Base-by-base conservation (phyloP, 2,329 filamentous ascomycete genomes). In the Penicillium palitans region DNA sequence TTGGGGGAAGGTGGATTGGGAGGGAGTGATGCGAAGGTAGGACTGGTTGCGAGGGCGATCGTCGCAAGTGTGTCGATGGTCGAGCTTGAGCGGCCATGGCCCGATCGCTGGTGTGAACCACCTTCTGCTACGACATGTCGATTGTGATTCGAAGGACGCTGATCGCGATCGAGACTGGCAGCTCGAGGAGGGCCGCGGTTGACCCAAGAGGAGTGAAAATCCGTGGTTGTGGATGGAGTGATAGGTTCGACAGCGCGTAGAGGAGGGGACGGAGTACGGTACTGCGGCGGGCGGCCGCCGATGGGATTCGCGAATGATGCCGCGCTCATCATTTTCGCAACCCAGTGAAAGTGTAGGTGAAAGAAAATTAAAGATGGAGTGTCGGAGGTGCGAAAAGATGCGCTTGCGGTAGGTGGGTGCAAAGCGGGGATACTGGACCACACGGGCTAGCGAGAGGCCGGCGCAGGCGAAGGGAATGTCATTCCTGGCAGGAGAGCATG, bases 1-100 rank as follows among this genome's bases (percentile, higher is more conserved):
- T 66, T 58, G 45, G 68, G 70, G 51, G 68, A 70, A 19, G 72
- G 66, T 39, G 68, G 69, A 45, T 70, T 68, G 58, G 73, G 72
- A 37, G 70, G 60, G 27, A 74, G 65, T 48, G 72, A 71, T 56
- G 72, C 65, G 58, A 79, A 77, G 33, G 75, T 76, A 55, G 79
- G 77, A 61, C 78, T 80, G 25, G 78, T 81, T 47, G 79, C 79
- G 62, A 81, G 74, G 45, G 79, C 80, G 66, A 81, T 80, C 51
- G 77, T 81, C 59, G 80, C 79, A 63, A 82, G 76, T 40, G 79
- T 77, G 67, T 81, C 76, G 59, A 80, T 80, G 49, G 76, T 80
- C 17, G 78, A 80, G 58, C 74, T 75, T 44, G 77, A 77, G 52
- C 78, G 72, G 56, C 76, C 74, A 68, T 80, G 78, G 53, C 75